phyloP scores from a whole-genome alignment of 306 rosid species.

The Quercus berberidifolia region DNA sequence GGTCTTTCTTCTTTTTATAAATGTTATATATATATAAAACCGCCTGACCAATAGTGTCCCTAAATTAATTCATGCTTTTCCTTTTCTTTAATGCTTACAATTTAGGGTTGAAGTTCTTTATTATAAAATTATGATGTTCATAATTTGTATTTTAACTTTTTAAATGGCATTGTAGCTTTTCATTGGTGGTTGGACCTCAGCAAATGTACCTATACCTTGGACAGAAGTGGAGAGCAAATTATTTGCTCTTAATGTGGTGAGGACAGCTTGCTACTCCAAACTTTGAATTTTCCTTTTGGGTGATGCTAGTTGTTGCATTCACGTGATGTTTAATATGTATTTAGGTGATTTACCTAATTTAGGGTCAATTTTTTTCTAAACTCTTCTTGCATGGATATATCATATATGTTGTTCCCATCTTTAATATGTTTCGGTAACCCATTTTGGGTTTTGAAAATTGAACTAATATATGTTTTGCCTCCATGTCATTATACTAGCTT shows the following conservation, averaged over 20 bases:
- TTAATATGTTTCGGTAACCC: not conserved
- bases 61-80: too few species aligned
- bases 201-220: slow-evolving; percentile 77
- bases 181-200: slow-evolving; percentile 73
- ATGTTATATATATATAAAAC: too few species aligned
- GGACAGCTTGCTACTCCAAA: slow-evolving; percentile 36
- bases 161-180: slow-evolving; percentile 54
- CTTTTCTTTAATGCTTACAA: not conserved
- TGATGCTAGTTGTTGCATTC: slow-evolving; percentile 8
- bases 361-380: not conserved
- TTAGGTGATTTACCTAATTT: not conserved
- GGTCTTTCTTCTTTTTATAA: too few species aligned
- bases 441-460: not conserved
- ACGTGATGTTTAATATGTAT: not conserved
- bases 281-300: not conserved
- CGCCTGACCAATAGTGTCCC: too few species aligned
- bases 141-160: slow-evolving; percentile 12
- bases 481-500: not conserved
- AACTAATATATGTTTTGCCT: not conserved
- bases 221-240: slow-evolving; percentile 93
- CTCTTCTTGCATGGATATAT: not conserved
- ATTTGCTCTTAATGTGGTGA: slow-evolving; percentile 86
- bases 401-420: not conserved
- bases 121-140: not conserved
- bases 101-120: not conserved